Evolutionary conservation across 2,329 filamentous ascomycete species (phyloP).

Genomic region (Aureobasidium namibiae): DNA sequence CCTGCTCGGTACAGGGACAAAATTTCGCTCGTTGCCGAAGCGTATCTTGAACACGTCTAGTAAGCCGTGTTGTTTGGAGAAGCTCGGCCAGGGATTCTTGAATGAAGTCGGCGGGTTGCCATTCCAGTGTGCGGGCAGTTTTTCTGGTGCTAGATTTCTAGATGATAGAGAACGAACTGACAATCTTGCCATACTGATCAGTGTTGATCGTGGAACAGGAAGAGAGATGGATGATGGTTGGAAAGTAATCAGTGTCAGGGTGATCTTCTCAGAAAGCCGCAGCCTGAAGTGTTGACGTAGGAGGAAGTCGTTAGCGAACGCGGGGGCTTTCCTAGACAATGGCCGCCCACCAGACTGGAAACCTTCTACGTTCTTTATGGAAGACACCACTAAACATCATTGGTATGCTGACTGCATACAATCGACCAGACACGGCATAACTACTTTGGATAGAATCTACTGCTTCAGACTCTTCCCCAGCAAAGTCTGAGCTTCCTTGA

Average conservation of each 20-base stretch:
- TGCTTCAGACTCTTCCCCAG: slow-evolving; percentile 2
- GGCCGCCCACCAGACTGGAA: background rate
- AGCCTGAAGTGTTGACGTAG: slow-evolving; percentile 2
- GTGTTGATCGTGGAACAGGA: background rate
- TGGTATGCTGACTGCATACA: background rate
- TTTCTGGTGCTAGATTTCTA: background rate
- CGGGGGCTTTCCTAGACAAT: background rate
- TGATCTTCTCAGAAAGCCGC: background rate
- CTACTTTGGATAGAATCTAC: background rate
- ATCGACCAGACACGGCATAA: background rate
- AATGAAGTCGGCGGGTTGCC: slow-evolving; percentile 38
- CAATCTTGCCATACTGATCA: background rate
- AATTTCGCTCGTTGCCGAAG: slow-evolving; percentile 35
- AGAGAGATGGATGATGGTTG: background rate
- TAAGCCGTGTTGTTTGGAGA: slow-evolving; percentile 20
- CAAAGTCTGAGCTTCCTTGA: slow-evolving; percentile 11
- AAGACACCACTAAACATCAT: no score
- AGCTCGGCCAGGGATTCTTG: slow-evolving; percentile 43
- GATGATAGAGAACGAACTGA: background rate
- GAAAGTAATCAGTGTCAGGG: background rate
- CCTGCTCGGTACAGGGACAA: slow-evolving; percentile 38
- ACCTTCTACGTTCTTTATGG: no score
- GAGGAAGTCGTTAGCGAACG: background rate
- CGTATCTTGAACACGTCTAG: slow-evolving; percentile 27
- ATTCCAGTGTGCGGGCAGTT: slow-evolving; percentile 32